Base-by-base conservation (phyloP, 2,329 filamentous ascomycete genomes). In the Ophiostoma ulmi region DNA sequence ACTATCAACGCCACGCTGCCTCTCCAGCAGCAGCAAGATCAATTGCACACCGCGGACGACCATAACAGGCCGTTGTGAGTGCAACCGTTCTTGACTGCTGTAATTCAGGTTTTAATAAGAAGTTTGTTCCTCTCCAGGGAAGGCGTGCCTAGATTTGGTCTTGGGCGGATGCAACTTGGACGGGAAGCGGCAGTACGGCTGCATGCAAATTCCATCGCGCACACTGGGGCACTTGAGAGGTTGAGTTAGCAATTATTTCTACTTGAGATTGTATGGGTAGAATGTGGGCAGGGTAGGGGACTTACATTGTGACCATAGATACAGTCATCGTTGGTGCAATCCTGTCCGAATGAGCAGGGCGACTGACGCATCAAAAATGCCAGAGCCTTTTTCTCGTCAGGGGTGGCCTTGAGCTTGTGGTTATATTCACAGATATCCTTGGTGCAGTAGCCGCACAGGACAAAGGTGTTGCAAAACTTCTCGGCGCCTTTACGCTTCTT, bases 381-480 rank as follows among this genome's bases (percentile, higher is more conserved):
- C 72, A 89, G 85, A 2, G 86, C 87, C 48, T 82, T 82, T 69
- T 85, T 78, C 75, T 89, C 87, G 3, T 88, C 86, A 31, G 80
- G 78, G 5, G 80, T 83, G 2, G 84, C 82, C 73, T 80, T 83
- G 75, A 87, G 84, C 65, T 83, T 79, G 76, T 89, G 87, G 71
- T 85, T 84, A 74, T 88, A 89, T 68, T 78, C 80, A 77, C 87
- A 89, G n/a, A 82, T 80, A 11, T 81, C 81, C 74, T 87, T 88
- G 67, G 80, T 76, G 74, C 87, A 89, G 0, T 83, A 83, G 0
- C 86, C 86, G 22, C 85, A 81, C 39, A 89, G 81, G 75, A 86
- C 88, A 75, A 87, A 85, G 67, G 87, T 87, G 76, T 89, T 89
- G 80, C 87, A 89, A 8, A 88, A 78, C 77, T 88, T 88, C 72